Evolutionary conservation across 1,139 yeast genomes (phyloP), one percentile per base, ranked within the genome.

Genomic region (Hanseniaspora gamundiae): DNA sequence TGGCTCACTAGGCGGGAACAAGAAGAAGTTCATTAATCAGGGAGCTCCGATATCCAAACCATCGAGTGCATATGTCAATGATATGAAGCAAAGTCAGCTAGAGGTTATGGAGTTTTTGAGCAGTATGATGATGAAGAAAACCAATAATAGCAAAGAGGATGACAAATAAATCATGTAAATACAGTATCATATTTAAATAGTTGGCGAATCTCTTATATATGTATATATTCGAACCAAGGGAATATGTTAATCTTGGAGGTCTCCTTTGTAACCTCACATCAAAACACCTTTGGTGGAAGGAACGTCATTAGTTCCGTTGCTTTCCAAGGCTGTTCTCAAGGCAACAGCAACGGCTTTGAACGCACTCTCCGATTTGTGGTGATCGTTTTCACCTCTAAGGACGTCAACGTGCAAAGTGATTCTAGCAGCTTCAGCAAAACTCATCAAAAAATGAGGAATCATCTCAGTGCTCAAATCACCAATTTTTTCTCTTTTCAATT

Each of bases 221-320:
- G 26, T 24, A 24, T 9, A 9, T 24, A 24, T 6, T 24, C 6
- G 26, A 24, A 24, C 6, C 6, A 9, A 24, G n/a, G n/a, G n/a
- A n/a, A n/a, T n/a, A n/a, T n/a, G n/a, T n/a, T n/a, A n/a, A n/a
- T n/a, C n/a, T n/a, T n/a, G n/a, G n/a, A n/a, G n/a, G n/a, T n/a
- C n/a, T n/a, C 14, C 27, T 11, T 11, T 16, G 17, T 28, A 26
- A 2, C 3, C 27, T 49, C 49, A 59, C 58, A 58, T 58, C 20
- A 91, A 70, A 8, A 91, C 98, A 42, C 98, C 98, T 65, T 91
- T 91, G 24, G 98, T 91, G 48, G 94, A 82, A 22, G 98, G 98
- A 42, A 91, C 86, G 50, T 91, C 98, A 56, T 86, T 70, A 22
- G 80, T 76, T 26, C 97, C 98, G 36, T 86, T 86, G 52, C 74